Base-by-base conservation (phyloP, 2,329 filamentous ascomycete species). In the Aspergillus sp. region DNA sequence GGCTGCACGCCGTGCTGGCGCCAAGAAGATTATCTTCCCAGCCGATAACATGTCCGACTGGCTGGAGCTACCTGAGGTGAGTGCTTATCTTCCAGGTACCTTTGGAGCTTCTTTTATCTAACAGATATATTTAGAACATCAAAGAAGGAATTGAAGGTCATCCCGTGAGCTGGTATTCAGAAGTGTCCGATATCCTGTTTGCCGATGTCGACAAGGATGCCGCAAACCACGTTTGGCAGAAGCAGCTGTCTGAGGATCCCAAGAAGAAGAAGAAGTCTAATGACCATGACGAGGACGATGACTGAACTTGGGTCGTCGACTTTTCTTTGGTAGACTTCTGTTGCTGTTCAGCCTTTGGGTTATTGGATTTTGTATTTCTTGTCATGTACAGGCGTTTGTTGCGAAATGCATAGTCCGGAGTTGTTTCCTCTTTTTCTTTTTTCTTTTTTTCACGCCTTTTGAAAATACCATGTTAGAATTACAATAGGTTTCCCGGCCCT, bases 21-120 rank as follows among this genome's bases (percentile, higher is more conserved):
- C 92, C 69, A 95, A 89, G 75, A 96, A 87, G 75, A 88, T 99
- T 67, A 88, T 99, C 62, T 99, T 99, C 83, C 95, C 95, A 24
- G 86, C 87, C 66, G 96, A 99, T 78, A 97, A 97, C 76, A 86
- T 90, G 82, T 95, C 91, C 56, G 95, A 99, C 81, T 99, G 95
- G 96, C 80, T 97, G 51, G 95, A 99, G 77, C 82, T 99, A 66
- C 95, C 96, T 54, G 89, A 97, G 83, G 95, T 97, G 84, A 75
- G 91, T 83, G 47, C 60, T 55, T 30, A 41, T 40, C 50, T 40
- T 44, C 27, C 40, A 17, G 40, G 33, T 53, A 51, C 20, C 34
- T 52, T 51, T 63, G 60, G 41, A 61, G 41, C 22, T 17, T 9
- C 54, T 17, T 41, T 44, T 24, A 15, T 12, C 63, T 70, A 54